Base-by-base conservation (phyloP, 2,329 filamentous ascomycete genomes). In the Ilyonectria destructans region DNA sequence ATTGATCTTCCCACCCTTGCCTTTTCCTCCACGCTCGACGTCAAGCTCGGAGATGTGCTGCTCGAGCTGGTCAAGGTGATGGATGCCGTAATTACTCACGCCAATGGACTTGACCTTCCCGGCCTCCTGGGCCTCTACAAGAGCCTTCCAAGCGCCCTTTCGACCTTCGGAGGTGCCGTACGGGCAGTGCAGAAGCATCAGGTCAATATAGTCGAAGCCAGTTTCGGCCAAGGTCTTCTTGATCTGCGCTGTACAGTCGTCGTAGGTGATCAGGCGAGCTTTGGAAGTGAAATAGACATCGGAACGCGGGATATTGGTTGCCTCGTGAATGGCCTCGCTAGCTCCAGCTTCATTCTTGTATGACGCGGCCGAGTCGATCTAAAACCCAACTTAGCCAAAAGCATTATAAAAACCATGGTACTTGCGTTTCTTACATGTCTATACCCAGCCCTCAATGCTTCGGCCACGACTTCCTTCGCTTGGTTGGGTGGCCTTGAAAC, bases 1-100 rank as follows among this genome's bases (percentile, higher is more conserved):
- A 49, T 17, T 40, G 8, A n/a, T 4, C 40, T n/a, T 43, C 17
- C 40, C 40, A n/a, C 40, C 40, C 40, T 43, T 43, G 40, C 40
- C 40, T n/a, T 43, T 43, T 43, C 40, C 40, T 43, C 40, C 40
- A n/a, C 40, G 40, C 40, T 43, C 40, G 40, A 43, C 40, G 17
- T 43, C 40, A n/a, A 43, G 40, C 40, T 43, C 40, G 17, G 5
- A 8, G 40, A 43, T 43, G 17, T 43, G 40, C 21, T 78, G 75
- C 80, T 89, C 91, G 81, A 93, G 82, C 75, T 91, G 89, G 74
- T 93, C 88, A 40, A 94, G 89, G 72, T 92, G 89, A 55, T 86
- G 85, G 63, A 91, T 86, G 2, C 91, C 91, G 75, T 88, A 93
- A 74, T 93, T 94, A 79, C 90, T 92, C 54, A 93, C 91, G 0